A percentile compares a stretch with the other conserved stretches of the same genome.
These are phyloP conservation scores for Hanseniaspora thailandica DNA, from an alignment of 805 yeast genomes.

Conservation along the genomic window DNA sequence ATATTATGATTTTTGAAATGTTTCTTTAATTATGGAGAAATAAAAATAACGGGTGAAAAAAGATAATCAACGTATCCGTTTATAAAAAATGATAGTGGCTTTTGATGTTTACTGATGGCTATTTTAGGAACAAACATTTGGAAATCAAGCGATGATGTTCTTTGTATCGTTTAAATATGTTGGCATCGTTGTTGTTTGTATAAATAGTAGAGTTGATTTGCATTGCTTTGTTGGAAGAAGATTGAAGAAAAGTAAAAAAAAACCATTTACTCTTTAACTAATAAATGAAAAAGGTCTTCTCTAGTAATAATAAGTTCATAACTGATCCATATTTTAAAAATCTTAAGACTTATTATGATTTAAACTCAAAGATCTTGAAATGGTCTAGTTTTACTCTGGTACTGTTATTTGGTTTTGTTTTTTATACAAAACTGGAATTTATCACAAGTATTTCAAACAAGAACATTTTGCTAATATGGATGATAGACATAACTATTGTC, in stretches of 20 bases:
- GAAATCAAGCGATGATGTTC: background rate
- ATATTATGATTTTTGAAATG: too few relatives aligned
- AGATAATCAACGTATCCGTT: background rate
- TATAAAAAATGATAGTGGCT: background rate
- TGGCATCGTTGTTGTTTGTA: background rate
- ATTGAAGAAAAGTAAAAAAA: too few relatives aligned
- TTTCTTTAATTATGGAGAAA: too few relatives aligned
- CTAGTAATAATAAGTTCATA: constrained; percentile 3
- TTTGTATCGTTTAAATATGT: background rate
- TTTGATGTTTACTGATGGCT: background rate
- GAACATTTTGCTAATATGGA: background rate
- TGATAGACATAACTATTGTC: constrained; percentile 1
- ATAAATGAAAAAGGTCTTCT: background rate
- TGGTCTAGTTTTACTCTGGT: constrained; percentile 9
- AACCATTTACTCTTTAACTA: background rate
- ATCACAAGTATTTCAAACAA: background rate
- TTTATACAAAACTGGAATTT: background rate
- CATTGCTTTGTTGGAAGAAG: background rate
- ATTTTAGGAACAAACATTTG: background rate
- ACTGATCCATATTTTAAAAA: constrained; percentile 7
- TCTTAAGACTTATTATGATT: constrained; percentile 10
- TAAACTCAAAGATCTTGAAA: constrained; percentile 5
- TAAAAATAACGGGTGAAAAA: background rate
- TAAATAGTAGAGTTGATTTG: too few relatives aligned
- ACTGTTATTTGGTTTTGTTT: background rate